Base-by-base conservation (phyloP, 306 rosid genomes). In the Rosa persica region DNA sequence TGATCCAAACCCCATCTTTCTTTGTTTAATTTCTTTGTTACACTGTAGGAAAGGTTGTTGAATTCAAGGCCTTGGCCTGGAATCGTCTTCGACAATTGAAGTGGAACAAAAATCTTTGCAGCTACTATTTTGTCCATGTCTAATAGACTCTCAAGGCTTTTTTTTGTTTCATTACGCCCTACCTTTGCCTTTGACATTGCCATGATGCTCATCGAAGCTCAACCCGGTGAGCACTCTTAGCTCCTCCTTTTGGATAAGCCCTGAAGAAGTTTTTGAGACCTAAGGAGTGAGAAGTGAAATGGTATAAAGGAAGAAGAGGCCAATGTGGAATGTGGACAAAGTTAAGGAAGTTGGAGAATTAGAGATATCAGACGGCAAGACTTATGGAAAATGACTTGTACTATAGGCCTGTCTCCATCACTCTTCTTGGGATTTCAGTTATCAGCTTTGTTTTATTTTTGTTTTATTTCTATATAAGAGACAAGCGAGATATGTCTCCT, bases 1-100 rank as follows among this genome's bases (percentile, higher is more conserved):
- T 88, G 73, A 90, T 81, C 91, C 92, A 83, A 54, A 83, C 91
- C 1, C 94, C 98, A 61, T 92, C 96, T 72, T 90, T 94, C 72
- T 89, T 87, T 77, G 79, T 80, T 88, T n/a, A n/a, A n/a, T n/a
- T 89, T 88, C 88, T 94, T 92, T 12, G 67, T 67, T 70, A 92
- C 87, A 68, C 87, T 87, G 23, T 92, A 92, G 0, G 93, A 89
- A 72, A 94, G 89, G 82, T 86, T 87, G 44, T 64, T 85, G 88
- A 90, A 94, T 70, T 90, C 98, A 42, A 90, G 87, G 68, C 93
- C 97, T 5, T 76, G 77, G 1, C 91, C 89, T 0, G 94, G 94
- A 72, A 81, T 76, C 70, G 83, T 68, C 69, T 85, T 89, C 49
- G 73, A 78, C 34, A 79, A 77, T 55, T 75, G 80, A 47, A 74